Base-by-base conservation (phyloP, 306 rosid species). In the Citrullus mucosospermus region DNA sequence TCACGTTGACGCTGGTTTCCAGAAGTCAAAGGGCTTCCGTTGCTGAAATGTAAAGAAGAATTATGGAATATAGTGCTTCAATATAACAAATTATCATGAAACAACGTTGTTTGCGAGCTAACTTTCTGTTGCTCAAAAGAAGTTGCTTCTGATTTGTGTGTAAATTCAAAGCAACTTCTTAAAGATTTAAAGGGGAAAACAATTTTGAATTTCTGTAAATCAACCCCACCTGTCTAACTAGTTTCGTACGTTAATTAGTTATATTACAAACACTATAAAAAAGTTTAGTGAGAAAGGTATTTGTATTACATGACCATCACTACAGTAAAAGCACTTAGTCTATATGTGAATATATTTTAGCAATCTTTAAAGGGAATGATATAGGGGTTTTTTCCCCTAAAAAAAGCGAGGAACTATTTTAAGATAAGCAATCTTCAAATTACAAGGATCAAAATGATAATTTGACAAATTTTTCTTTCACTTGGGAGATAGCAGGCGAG, bases 1-100 rank as follows among this genome's bases (percentile, higher is more conserved):
- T 87, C 81, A 94, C 11, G 69, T 85, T 44, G 94, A 84, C 71
- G 92, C 88, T 76, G 91, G 81, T 82, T 86, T 88, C 96, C 95
- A 90, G 87, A 92, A 92, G 61, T 89, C 95, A 80, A 82, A 30
- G n/a, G 92, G 88, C 83, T 84, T 92, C 89, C 92, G 88, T 86
- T 94, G 98, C 98, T 92, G 98, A 83, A 81, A 54, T 30, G 9
- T 4, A 74, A 82, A 53, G 51, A 9, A 22, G 41, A 80, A 80
- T 78, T 30, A 78, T 67, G 82, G 46, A 11, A 41, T 50, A 44
- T 39, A 53, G 5, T 30, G 63, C 25, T 41, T 65, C 15, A 36
- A 38, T 38, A 16, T 6, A 36, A 16, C 46, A 38, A 66, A 38
- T 36, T 36, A 38, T 36, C 17, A 15, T 66, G 50, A 38, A 63